Base-by-base conservation (phyloP, 495 filamentous ascomycete genomes). In the Pseudomonodictys pantanalensis region DNA sequence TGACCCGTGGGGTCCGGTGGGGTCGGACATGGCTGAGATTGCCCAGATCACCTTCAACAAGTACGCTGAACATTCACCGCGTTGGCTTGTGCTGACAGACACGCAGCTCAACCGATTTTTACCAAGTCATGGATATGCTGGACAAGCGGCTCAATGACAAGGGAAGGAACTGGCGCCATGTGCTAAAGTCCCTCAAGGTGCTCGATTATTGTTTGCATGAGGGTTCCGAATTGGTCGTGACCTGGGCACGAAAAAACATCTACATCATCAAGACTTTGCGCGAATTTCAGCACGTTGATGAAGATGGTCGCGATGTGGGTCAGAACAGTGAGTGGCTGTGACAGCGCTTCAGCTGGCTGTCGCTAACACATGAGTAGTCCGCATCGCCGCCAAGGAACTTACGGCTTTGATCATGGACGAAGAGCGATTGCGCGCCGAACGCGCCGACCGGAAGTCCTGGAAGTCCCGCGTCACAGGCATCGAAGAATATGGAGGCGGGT, bases 121-220 rank as follows among this genome's bases (percentile, higher is more conserved):
- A 95, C 78, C 92, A 99, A 70, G 96, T 99, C 66, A 96, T 99
- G 86, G 95, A 97, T 73, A 99, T 99, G 93, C 79, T 99, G 59
- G 95, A 97, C 75, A 97, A 97, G 79, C 88, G 95, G 58, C 79
- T 99, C 66, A 99, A 99, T 66, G 95, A 99, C 72, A 99, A 99
- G 73, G 95, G 95, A 67, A 99, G 96, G 81, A 99, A 99, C 73
- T 99, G 95, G 95, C 85, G 95, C 66, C 95, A 99, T 73, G 95
- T 99, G 2, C 79, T 99, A 52, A 99, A 99, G 76, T 93, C 92
- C 25, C 76, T 99, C 55, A 99, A 97, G 72, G 95, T 99, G 58
- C 81, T 97, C 56, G 95, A 99, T 75, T 99, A 99, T 75, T 96
- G 91, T 77, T 79, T 99, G 30, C 95, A 99, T 72, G 95, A 99